These are phyloP conservation scores for Calocybe gangraenosa DNA, from an alignment of 768 basidiomycete species.

Conservation along the genomic window DNA sequence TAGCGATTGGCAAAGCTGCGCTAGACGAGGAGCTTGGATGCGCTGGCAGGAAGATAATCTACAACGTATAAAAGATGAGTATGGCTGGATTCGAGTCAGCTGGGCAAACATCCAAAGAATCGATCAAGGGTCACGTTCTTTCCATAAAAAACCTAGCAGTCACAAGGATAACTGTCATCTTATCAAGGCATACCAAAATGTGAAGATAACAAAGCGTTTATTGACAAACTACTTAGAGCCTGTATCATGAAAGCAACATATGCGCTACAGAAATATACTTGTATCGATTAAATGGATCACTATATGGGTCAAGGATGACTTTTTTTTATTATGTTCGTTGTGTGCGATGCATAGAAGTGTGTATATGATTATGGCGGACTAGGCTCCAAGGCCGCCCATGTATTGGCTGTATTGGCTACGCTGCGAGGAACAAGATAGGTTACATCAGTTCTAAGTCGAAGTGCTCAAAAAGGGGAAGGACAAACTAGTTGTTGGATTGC, in stretches of 20 bases:
- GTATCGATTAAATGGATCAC: not conserved
- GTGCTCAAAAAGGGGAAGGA: not conserved
- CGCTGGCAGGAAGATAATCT: conserved; percentile 27
- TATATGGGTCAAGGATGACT: conserved; percentile 1
- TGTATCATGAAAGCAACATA: too few species aligned
- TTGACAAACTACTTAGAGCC: too few species aligned
- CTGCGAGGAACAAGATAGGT: conserved; percentile 18
- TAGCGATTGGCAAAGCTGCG: conserved; percentile 11
- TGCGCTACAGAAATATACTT: not conserved
- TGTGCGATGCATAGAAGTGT: not conserved
- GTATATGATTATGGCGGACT: not conserved
- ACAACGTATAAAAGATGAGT: conserved; percentile 28
- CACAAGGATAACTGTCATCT: too few species aligned
- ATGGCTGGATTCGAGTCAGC: conserved; percentile 26
- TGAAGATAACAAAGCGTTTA: too few species aligned
- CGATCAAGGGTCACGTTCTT: conserved; percentile 33
- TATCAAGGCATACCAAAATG: too few species aligned
- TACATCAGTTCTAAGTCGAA: not conserved
- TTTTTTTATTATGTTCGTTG: too few species aligned
- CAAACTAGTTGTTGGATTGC: conserved; percentile 80
- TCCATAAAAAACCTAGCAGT: conserved; percentile 3
- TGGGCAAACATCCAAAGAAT: conserved; percentile 34
- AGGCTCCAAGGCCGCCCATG: conserved; percentile 26
- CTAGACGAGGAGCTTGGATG: conserved; percentile 19
- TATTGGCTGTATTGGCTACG: conserved; percentile 36